Percentiles rank a stretch among this genome's conserved stretches.
These are phyloP conservation scores for Penicillium salamii DNA, from an alignment of 495 filamentous ascomycete species.

Conservation along the genomic window DNA sequence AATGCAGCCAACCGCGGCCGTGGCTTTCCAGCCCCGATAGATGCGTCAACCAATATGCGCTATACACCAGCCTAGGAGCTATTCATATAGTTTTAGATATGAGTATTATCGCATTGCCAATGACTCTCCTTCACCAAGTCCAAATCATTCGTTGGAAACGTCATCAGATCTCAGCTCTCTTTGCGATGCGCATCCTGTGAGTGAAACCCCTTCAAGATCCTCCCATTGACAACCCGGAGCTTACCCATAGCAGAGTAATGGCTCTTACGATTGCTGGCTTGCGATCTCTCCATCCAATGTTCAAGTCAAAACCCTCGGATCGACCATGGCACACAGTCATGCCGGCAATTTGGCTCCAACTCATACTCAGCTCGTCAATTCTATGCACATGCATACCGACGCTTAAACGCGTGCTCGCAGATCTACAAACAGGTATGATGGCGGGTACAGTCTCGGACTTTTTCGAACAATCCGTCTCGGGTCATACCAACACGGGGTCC, in stretches of 20 bases:
- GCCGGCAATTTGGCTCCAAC: constrained; percentile 16
- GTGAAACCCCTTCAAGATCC: neutral
- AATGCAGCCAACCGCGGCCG: constrained; percentile 3
- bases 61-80: constrained; percentile 2
- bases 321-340: constrained; percentile 9
- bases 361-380: constrained; percentile 11
- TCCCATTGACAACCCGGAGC: neutral
- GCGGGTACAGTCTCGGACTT: constrained; percentile 10
- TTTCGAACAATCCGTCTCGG: constrained; percentile 14
- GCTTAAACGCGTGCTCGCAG: constrained; percentile 10
- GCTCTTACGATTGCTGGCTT: constrained; percentile 6
- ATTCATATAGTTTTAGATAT: constrained; percentile 9
- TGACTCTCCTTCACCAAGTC: constrained; percentile 6
- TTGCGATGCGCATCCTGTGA: constrained; percentile 9
- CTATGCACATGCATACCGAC: constrained; percentile 17
- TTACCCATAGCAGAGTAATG: constrained; percentile 4
- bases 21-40: constrained; percentile 1
- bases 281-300: constrained; percentile 4
- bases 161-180: constrained; percentile 9
- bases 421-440: constrained; percentile 21
- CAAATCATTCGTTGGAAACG: constrained; percentile 8
- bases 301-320: neutral
- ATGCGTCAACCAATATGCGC: constrained; percentile 9
- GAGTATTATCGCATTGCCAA: constrained; percentile 3
- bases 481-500: neutral